Percentiles rank a stretch among this genome's conserved stretches.
Evolutionary conservation across 441 rosid genomes (phyloP).

Genomic region (Populus hybrid): DNA sequence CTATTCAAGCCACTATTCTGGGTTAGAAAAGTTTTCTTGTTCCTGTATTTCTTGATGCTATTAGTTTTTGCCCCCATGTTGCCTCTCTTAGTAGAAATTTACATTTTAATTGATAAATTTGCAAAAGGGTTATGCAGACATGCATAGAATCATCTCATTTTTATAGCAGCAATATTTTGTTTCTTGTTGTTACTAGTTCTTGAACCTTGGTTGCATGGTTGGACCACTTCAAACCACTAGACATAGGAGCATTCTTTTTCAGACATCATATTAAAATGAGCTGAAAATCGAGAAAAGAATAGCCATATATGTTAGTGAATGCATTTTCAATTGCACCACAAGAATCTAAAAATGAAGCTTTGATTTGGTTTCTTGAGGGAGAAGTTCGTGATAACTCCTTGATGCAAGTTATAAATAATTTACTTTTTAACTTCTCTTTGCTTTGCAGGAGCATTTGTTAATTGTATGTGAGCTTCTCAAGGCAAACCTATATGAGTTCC

Average conservation of each 20-base stretch:
- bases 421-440: conserved; percentile 17
- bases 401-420: conserved; percentile 10
- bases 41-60: not conserved
- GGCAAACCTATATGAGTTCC: conserved; percentile 95
- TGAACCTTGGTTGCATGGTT: not conserved
- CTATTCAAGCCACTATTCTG: not conserved
- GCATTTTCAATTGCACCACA: not conserved
- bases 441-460: conserved; percentile 84
- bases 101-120: not conserved
- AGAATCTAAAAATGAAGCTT: not conserved
- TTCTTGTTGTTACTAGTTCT: not conserved
- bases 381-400: not conserved
- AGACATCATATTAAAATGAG: not conserved
- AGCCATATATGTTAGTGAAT: not conserved
- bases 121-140: not conserved
- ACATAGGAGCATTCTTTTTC: not conserved
- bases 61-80: not conserved
- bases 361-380: not conserved
- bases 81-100: not conserved
- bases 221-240: not conserved
- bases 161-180: not conserved
- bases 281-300: not conserved
- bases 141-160: not conserved
- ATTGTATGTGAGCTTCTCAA: conserved; percentile 97
- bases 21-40: not conserved